phyloP scores from a whole-genome alignment of 2,329 filamentous ascomycete species.

The Hypoxylon sp. region DNA sequence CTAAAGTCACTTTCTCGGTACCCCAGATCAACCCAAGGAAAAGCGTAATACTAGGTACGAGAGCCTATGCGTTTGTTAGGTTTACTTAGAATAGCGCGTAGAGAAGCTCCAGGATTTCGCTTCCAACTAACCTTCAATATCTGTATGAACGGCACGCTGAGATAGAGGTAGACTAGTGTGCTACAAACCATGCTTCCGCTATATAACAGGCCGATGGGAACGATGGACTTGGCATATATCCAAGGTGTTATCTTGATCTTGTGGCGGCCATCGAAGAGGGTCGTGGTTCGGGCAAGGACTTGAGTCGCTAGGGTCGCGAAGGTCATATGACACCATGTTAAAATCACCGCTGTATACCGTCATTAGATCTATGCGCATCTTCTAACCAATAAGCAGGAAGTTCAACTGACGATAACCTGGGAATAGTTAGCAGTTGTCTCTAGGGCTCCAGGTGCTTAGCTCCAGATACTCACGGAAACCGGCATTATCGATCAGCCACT shows the following conservation, averaged over 20 bases:
- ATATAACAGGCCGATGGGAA: conserved; percentile 73
- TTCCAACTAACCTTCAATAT: conserved; percentile 64
- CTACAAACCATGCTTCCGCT: conserved; percentile 71
- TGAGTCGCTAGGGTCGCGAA: conserved; percentile 74
- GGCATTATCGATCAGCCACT: conserved; percentile 80
- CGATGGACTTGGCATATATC: conserved; percentile 68
- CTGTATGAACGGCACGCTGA: conserved; percentile 74
- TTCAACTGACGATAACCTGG: conserved; percentile 35
- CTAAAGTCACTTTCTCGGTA: conserved; percentile 57
- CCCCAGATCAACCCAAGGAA: conserved; percentile 69
- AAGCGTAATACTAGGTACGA: conserved; percentile 72
- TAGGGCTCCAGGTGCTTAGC: no score
- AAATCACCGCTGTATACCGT: conserved; percentile 57
- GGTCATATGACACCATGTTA: conserved; percentile 73
- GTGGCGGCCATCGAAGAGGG: conserved; percentile 69
- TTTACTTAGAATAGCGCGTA: background rate
- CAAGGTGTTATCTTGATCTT: conserved; percentile 67
- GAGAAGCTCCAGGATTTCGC: background rate
- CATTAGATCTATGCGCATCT: conserved; percentile 39
- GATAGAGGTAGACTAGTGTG: conserved; percentile 73
- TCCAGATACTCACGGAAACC: conserved; percentile 74
- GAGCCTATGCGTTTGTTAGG: conserved; percentile 54
- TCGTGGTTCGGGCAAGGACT: conserved; percentile 69
- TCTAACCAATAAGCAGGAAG: background rate
- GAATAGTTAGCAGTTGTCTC: background rate